Base-by-base conservation (phyloP, 805 yeast genomes). In the Candida easanensis region DNA sequence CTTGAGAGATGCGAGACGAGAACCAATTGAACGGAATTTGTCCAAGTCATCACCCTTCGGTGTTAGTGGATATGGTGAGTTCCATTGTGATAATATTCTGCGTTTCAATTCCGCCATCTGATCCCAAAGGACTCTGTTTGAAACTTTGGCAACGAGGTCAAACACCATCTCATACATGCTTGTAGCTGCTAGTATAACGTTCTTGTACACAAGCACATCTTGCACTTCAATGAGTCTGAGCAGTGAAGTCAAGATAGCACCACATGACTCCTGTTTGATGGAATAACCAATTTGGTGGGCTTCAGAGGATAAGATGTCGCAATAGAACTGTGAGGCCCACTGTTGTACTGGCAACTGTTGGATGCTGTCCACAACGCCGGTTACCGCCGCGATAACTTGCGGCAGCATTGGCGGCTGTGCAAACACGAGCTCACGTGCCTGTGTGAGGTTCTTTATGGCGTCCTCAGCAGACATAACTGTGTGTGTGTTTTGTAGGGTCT, bases 1-100 rank as follows among this genome's bases (percentile, higher is more conserved):
- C 62, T 84, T 87, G 40, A 83, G 68, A n/a, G 84, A 69, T 22
- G 90, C 82, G n/a, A 85, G 65, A 60, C 77, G 80, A 36, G 80
- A 67, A 13, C 84, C 79, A 30, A 80, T 62, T 36, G 79, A 74
- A 59, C 81, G 73, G 27, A 67, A 56, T 23, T 64, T 66, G 43
- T 60, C 60, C 5, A 50, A 19, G 17, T 54, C 49, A 8, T 51
- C 49, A 21, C 49, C 39, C 13, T 44, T 40, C 34, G 70, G 67
- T 41, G 65, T 61, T 42, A 79, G 68, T 4, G 88, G 88, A 52
- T 70, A 80, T 8, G 74, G 51, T 4, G 78, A 60, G 18, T 72
- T 76, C 80, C 88, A 87, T 44, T 79, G 73, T 9, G 70, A 63
- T n/a, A 85, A 60, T n/a, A 88, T 68, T 26, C 66, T 67, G 23